Evolutionary conservation across 2,329 filamentous ascomycete genomes (phyloP).

Genomic region (Pseudogymnoascus sp.): DNA sequence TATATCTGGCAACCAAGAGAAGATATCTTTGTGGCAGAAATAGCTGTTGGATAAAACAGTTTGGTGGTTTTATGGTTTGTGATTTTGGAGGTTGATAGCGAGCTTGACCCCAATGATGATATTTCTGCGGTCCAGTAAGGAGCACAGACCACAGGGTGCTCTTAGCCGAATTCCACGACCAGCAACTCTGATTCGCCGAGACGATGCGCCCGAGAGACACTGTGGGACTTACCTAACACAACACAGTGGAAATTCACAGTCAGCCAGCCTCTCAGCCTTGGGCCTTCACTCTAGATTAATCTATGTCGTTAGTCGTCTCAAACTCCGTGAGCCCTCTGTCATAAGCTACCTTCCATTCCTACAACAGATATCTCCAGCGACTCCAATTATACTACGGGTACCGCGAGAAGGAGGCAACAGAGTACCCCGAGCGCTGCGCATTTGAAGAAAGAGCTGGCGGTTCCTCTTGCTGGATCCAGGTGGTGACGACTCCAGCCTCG

Average conservation of each 20-base stretch:
- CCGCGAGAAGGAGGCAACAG: neutral
- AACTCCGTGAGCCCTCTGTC: neutral
- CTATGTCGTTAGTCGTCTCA: conserved; percentile 2
- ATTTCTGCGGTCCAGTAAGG: neutral
- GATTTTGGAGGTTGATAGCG: neutral
- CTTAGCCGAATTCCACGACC: neutral
- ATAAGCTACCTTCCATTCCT: neutral
- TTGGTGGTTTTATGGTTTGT: neutral
- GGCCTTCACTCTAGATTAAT: neutral
- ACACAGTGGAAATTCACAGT: neutral
- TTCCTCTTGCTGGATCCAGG: neutral
- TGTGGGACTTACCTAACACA: neutral
- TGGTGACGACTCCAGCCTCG: neutral
- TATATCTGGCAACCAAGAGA: neutral
- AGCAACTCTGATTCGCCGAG: conserved; percentile 3
- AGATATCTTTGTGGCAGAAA: conserved; percentile 9
- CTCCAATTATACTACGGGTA: neutral
- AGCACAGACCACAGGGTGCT: conserved; percentile 5
- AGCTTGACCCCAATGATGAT: conserved; percentile 10
- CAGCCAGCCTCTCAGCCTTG: neutral
- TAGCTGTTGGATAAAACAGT: conserved; percentile 1
- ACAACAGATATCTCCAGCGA: neutral
- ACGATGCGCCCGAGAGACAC: neutral
- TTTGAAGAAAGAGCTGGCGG: neutral
- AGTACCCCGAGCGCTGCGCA: neutral